A percentile compares a stretch with the other conserved stretches of the same genome.
phyloP scores from a whole-genome alignment of 495 filamentous ascomycete species.

The Aspergillus carlsbadensis region DNA sequence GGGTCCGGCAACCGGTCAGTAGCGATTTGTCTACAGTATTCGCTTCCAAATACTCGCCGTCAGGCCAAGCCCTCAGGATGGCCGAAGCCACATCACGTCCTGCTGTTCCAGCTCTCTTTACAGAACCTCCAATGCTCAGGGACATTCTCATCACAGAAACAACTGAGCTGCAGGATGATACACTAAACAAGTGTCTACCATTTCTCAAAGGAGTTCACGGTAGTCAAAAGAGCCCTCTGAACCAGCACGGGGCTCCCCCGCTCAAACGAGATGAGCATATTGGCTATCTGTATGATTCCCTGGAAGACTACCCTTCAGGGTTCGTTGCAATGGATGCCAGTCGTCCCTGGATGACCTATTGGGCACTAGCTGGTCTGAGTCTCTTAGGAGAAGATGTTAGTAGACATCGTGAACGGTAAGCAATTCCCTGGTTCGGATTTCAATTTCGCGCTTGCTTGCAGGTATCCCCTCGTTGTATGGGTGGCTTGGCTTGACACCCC shows the following conservation, averaged over 20 bases:
- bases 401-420: slow-evolving; percentile 62
- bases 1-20: slow-evolving; percentile 1
- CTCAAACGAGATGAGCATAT: slow-evolving; percentile 71
- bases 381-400: slow-evolving; percentile 75
- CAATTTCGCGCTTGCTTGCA: slow-evolving; percentile 6
- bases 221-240: slow-evolving; percentile 50
- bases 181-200: slow-evolving; percentile 65
- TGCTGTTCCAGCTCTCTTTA: slow-evolving; percentile 66
- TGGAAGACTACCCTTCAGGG: slow-evolving; percentile 62
- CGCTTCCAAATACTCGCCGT: slow-evolving; percentile 17
- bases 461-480: neutral
- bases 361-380: slow-evolving; percentile 72
- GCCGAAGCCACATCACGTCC: slow-evolving; percentile 25
- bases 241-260: slow-evolving; percentile 67
- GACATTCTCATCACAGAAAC: slow-evolving; percentile 70
- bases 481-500: neutral
- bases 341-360: slow-evolving; percentile 92
- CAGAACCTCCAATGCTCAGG: slow-evolving; percentile 56
- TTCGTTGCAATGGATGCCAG: slow-evolving; percentile 76
- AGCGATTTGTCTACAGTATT: slow-evolving; percentile 2
- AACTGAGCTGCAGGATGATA: slow-evolving; percentile 64
- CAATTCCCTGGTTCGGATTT: slow-evolving; percentile 8
- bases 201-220: slow-evolving; percentile 52
- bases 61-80: slow-evolving; percentile 15
- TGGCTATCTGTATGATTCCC: slow-evolving; percentile 65